phyloP scores from a whole-genome alignment of 352 stramenopile genomes.

The Globisporangium ultimum region DNA sequence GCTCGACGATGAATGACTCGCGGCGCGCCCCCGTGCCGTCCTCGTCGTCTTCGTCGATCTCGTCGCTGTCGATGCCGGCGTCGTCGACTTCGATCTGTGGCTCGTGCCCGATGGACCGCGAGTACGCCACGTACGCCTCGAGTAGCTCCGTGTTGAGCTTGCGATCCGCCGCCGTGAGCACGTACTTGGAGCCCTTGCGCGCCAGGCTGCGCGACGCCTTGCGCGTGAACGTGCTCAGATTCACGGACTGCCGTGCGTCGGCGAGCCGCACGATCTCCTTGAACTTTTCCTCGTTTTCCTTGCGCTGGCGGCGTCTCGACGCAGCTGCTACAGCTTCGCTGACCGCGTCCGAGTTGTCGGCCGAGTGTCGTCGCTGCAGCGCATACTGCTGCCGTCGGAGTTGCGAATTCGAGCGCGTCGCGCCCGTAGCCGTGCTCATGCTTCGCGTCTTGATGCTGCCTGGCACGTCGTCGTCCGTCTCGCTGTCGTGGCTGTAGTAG shows the following conservation, averaged over 20 bases:
- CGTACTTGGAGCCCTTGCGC: slow-evolving; percentile 25
- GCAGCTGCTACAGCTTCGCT: slow-evolving; percentile 1
- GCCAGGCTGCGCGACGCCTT: slow-evolving; percentile 15
- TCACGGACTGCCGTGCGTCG: slow-evolving; percentile 51
- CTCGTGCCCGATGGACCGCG: slow-evolving; percentile 85
- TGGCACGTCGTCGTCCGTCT: slow-evolving; percentile 13
- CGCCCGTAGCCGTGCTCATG: not conserved
- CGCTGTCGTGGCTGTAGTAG: slow-evolving; percentile 9
- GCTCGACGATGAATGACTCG: slow-evolving; percentile 36
- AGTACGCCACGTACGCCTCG: slow-evolving; percentile 93
- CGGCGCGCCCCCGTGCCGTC: slow-evolving; percentile 17
- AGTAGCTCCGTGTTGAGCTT: slow-evolving; percentile 91
- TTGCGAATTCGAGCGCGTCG: not conserved
- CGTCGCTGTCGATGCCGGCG: slow-evolving; percentile 54
- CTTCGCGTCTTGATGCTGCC: slow-evolving; percentile 8
- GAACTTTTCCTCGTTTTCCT: slow-evolving; percentile 49
- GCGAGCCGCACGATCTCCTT: slow-evolving; percentile 52
- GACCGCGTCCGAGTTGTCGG: slow-evolving; percentile 1
- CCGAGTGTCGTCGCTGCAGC: slow-evolving; percentile 12
- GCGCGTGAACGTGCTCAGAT: slow-evolving; percentile 44
- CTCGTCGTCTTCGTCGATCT: slow-evolving; percentile 42
- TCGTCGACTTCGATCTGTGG: slow-evolving; percentile 84
- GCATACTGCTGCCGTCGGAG: slow-evolving; percentile 13
- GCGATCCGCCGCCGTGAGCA: slow-evolving; percentile 88
- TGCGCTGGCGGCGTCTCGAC: slow-evolving; percentile 22